phyloP scores from a whole-genome alignment of 768 basidiomycete species.

The Hemileccinum rubropunctum region DNA sequence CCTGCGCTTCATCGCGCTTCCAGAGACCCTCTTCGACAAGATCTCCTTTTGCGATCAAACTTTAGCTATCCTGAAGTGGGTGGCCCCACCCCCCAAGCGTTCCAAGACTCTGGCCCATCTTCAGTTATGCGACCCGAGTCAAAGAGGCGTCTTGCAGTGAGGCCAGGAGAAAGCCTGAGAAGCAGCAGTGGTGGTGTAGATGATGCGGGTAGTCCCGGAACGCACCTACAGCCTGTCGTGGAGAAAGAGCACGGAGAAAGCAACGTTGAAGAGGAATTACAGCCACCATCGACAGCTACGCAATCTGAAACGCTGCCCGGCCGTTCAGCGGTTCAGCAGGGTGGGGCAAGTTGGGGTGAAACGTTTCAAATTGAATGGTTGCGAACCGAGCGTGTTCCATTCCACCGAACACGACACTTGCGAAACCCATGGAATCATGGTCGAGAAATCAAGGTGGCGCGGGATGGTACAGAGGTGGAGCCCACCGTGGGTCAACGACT shows the following conservation, averaged over 20 bases:
- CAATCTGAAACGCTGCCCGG: neutral
- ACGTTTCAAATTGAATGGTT: constrained; percentile 86
- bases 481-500: constrained; percentile 67
- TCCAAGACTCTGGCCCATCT: neutral
- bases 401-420: constrained; percentile 71
- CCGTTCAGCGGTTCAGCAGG: constrained; percentile 3
- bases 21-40: constrained; percentile 32
- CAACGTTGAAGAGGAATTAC: constrained; percentile 18
- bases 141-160: constrained; percentile 39
- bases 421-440: constrained; percentile 94
- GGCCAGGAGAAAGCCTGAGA: constrained; percentile 29
- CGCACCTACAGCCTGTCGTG: constrained; percentile 17
- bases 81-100: neutral
- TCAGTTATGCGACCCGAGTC: constrained; percentile 34
- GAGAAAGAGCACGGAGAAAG: constrained; percentile 17
- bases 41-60: constrained; percentile 30
- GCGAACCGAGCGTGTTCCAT: constrained; percentile 66
- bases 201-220: constrained; percentile 5
- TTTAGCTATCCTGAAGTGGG: neutral
- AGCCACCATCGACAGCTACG: neutral
- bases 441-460: constrained; percentile 73
- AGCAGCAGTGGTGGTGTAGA: constrained; percentile 18
- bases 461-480: constrained; percentile 92
- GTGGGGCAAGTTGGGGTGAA: constrained; percentile 59
- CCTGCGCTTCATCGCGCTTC: constrained; percentile 41